A percentile compares a stretch with the other conserved stretches of the same genome.
phyloP scores from a whole-genome alignment of 345 rosid species.

The Hirschfeldia incana region DNA sequence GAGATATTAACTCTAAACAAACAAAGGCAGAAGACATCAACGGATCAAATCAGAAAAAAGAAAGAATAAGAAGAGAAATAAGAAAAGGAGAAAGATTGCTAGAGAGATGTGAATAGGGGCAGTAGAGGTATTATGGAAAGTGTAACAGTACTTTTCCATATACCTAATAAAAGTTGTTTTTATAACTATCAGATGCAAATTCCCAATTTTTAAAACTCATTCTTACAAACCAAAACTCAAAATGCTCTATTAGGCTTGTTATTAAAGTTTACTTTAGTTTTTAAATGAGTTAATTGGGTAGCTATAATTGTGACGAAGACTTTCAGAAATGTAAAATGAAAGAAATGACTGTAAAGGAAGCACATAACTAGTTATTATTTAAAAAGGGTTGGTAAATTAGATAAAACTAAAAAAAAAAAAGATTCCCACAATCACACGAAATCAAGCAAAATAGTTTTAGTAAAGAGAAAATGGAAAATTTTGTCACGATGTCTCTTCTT shows the following conservation, averaged over 20 bases:
- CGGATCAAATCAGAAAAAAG: too few relatives aligned
- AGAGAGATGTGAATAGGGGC: too few relatives aligned
- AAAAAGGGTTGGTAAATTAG: background rate
- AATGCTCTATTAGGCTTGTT: background rate
- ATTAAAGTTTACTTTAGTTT: background rate
- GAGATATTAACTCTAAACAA: too few relatives aligned
- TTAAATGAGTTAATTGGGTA: slow-evolving; percentile 21
- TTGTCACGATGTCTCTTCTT: too few relatives aligned
- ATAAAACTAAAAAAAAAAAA: slow-evolving; percentile 2
- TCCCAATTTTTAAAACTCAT: background rate
- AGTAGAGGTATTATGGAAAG: too few relatives aligned
- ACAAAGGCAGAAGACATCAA: too few relatives aligned
- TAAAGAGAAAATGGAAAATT: background rate
- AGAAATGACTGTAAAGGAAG: slow-evolving; percentile 23
- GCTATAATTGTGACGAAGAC: slow-evolving; percentile 37
- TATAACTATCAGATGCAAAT: too few relatives aligned
- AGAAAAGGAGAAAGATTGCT: too few relatives aligned
- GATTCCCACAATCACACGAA: slow-evolving; percentile 28
- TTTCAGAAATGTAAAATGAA: slow-evolving; percentile 30
- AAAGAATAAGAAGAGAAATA: too few relatives aligned
- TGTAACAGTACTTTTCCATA: too few relatives aligned
- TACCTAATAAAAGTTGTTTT: too few relatives aligned
- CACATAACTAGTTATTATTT: background rate
- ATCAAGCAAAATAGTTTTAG: background rate
- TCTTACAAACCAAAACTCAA: background rate